Percentiles rank a stretch among this genome's conserved stretches.
phyloP scores from a whole-genome alignment of 169 alveolate genomes.

The Plasmodium ovale region DNA sequence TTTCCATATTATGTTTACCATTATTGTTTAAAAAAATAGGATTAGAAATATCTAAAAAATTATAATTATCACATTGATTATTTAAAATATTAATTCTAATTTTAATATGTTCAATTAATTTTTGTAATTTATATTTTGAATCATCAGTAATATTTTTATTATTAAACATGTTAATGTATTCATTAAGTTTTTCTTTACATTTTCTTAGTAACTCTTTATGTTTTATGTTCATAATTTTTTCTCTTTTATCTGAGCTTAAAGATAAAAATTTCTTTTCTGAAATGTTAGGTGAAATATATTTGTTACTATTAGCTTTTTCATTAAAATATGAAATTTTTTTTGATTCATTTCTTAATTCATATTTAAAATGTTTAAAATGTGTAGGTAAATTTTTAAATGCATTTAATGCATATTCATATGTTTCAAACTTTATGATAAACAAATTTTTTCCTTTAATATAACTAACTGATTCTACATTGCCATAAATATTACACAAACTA shows the following conservation, averaged over 20 bases:
- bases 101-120: constrained; percentile 48
- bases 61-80: constrained; percentile 40
- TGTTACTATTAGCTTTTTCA: constrained; percentile 65
- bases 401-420: constrained; percentile 41
- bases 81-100: constrained; percentile 37
- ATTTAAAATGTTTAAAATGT: constrained; percentile 39
- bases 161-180: constrained; percentile 64
- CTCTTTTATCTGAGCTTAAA: constrained; percentile 48
- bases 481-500: constrained; percentile 65
- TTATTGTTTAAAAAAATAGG: not conserved
- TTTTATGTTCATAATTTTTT: constrained; percentile 52
- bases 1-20: not conserved
- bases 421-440: constrained; percentile 54
- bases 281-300: constrained; percentile 50
- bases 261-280: constrained; percentile 68
- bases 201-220: constrained; percentile 69
- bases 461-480: constrained; percentile 58
- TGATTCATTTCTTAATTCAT: constrained; percentile 60
- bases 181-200: constrained; percentile 61
- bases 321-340: constrained; percentile 65
- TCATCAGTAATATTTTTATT: constrained; percentile 40
- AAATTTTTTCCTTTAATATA: constrained; percentile 66
- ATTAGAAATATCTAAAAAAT: constrained; percentile 5
- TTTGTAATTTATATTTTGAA: constrained; percentile 24
- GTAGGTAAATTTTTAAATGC: constrained; percentile 59